Evolutionary conservation across 31 red algal species (phyloP), one percentile per base, ranked within the genome.

Genomic region (Odonthalia washingtoniensis): DNA sequence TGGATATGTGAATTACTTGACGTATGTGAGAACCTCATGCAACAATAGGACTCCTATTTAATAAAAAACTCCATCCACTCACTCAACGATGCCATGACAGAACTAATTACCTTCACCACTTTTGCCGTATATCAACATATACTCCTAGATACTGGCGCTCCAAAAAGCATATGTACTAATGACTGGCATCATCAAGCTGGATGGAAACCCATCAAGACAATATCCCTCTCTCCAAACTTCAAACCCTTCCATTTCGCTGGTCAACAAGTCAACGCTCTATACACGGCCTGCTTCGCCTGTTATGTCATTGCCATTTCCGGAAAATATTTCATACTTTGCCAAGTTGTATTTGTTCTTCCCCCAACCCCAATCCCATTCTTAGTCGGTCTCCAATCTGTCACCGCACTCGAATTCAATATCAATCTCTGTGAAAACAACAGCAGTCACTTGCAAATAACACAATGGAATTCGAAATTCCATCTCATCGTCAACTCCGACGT

Each of bases 321-420:
- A 78, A 21, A 30, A n/a, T n/a, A 6, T 32, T 31, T 46, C 61
- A 68, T 24, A 14, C 44, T 89, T 46, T 75, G 63, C 17, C 41
- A 52, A 1, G 64, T 89, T 14, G 65, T 74, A 32, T 87, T 89
- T 66, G 66, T 89, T 17, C 86, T 89, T 41, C 75, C 76, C 0
- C 65, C 75, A 3, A 43, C 77, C 27, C 66, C 86, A 16, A 80
- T 89, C 31, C 76, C 86, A 18, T 89, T 89, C 46, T 65, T 89
- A 17, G 24, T 74, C 0, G 42, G 75, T 16, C 43, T 89, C 2
- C 62, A 89, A 40, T 62, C 42, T 1, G 31, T 45, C 3, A 60
- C 30, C 3, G 2, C 0, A 3, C 65, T 60, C 16, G 28, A 3
- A n/a, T 80, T 89, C 44, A 40, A 89, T 34, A 26, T 74, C 3